Evolutionary conservation across 345 rosid genomes (phyloP).

Genomic region (Garcia nutans): DNA sequence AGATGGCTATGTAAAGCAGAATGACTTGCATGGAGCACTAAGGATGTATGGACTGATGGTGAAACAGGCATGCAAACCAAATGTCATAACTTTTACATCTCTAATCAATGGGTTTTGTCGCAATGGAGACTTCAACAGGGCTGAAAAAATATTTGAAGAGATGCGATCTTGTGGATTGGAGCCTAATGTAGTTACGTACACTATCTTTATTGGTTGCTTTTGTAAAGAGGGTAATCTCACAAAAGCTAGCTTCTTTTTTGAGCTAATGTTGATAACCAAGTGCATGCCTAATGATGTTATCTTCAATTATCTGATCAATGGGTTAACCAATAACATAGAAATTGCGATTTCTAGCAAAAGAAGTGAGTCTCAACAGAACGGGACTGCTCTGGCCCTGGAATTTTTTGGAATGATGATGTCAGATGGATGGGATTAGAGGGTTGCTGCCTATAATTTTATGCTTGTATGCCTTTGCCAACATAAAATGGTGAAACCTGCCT

Average conservation of each 20-base stretch:
- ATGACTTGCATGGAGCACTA: constrained; percentile 54
- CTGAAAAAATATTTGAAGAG: constrained; percentile 59
- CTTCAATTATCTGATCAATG: constrained; percentile 63
- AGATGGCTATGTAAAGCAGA: constrained; percentile 76
- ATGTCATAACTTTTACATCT: constrained; percentile 71
- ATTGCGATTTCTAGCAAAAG: constrained; percentile 11
- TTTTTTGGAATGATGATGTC: constrained; percentile 52
- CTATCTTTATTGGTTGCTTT: constrained; percentile 59
- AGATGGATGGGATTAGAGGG: constrained; percentile 53
- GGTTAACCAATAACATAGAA: constrained; percentile 47
- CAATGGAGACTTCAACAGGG: constrained; percentile 46
- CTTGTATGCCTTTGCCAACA: constrained; percentile 59
- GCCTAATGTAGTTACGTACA: constrained; percentile 81
- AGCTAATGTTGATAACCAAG: constrained; percentile 61
- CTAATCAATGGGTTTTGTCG: constrained; percentile 73
- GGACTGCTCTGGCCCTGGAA: constrained; percentile 45
- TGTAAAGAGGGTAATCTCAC: constrained; percentile 58
- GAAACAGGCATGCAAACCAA: constrained; percentile 63
- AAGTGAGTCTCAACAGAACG: constrained; percentile 28
- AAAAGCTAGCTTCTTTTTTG: constrained; percentile 66
- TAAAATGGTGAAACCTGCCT: constrained; percentile 67
- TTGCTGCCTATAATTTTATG: constrained; percentile 64
- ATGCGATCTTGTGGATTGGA: constrained; percentile 57
- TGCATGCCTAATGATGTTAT: constrained; percentile 74
- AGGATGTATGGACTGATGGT: constrained; percentile 57